These are phyloP conservation scores for Periconia digitata DNA, from an alignment of 2,329 filamentous ascomycete genomes.

Conservation along the genomic window DNA sequence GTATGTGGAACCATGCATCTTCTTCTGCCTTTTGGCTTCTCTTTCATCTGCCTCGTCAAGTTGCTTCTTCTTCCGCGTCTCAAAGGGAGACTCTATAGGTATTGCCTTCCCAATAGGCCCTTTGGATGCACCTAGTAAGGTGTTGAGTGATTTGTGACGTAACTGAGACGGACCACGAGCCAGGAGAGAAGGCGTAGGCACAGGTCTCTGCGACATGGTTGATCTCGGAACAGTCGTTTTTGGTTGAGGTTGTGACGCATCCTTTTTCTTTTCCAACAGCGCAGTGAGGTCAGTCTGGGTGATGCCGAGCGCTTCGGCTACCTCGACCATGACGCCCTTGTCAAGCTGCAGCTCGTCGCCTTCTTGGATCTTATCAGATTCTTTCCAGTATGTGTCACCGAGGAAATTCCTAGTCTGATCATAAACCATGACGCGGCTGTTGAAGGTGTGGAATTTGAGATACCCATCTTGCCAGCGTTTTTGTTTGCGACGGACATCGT, in stretches of 20 bases:
- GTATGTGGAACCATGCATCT: constrained; percentile 15
- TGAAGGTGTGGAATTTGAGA: constrained; percentile 87
- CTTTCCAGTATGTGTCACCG: constrained; percentile 81
- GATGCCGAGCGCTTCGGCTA: constrained; percentile 71
- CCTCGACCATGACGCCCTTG: constrained; percentile 75
- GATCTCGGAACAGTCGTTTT: constrained; percentile 17
- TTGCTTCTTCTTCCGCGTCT: constrained; percentile 47
- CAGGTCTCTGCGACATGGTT: constrained; percentile 16
- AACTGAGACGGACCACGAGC: constrained; percentile 41
- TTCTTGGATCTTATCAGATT: constrained; percentile 68
- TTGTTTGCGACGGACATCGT: constrained; percentile 81
- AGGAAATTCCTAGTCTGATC: constrained; percentile 79
- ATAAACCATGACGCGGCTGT: constrained; percentile 87
- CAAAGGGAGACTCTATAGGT: constrained; percentile 67
- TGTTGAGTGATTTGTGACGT: constrained; percentile 61
- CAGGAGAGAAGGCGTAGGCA: constrained; percentile 22
- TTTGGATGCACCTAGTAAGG: constrained; percentile 66
- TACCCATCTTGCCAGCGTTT: constrained; percentile 94
- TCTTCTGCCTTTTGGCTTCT: constrained; percentile 45
- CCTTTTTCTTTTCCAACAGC: constrained; percentile 69
- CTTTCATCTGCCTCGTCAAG: constrained; percentile 37
- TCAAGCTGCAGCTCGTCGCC: constrained; percentile 83
- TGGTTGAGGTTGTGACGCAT: constrained; percentile 17
- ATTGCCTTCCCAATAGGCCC: constrained; percentile 64
- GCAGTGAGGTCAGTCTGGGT: constrained; percentile 77